Conservation (phyloP, 768 basidiomycete species). For the Termitomyces sp. region DNA sequence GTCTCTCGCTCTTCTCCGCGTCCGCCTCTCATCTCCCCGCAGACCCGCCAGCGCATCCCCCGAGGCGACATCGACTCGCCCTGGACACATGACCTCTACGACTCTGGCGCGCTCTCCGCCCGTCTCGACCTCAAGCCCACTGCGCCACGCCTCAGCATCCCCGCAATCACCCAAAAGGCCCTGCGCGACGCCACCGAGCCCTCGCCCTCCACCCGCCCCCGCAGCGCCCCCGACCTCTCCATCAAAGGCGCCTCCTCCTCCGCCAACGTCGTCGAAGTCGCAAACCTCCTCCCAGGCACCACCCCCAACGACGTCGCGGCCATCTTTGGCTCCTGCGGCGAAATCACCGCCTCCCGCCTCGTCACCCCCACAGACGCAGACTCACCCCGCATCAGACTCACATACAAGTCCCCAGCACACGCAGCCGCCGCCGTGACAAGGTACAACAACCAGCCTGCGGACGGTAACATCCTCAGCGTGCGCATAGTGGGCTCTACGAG, state of each 20-base stretch:
- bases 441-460: constrained; percentile 80
- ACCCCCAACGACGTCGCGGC: constrained; percentile 82
- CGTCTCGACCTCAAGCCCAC: constrained; percentile 46
- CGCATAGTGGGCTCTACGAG: constrained; percentile 53
- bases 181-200: constrained; percentile 52
- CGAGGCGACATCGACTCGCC: constrained; percentile 64
- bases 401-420: constrained; percentile 61
- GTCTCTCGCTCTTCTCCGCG: neutral
- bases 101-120: constrained; percentile 57
- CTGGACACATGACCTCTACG: constrained; percentile 75
- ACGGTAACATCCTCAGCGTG: constrained; percentile 72
- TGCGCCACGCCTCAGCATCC: constrained; percentile 50
- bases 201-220: neutral
- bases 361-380: constrained; percentile 24
- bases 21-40: constrained; percentile 18
- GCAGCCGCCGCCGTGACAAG: constrained; percentile 68
- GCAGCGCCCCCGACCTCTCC: constrained; percentile 28
- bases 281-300: constrained; percentile 71
- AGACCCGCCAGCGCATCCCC: constrained; percentile 53
- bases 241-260: constrained; percentile 68
- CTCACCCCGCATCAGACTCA: constrained; percentile 59
- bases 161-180: constrained; percentile 54
- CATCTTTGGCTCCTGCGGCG: constrained; percentile 80
- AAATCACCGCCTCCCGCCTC: constrained; percentile 49
- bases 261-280: constrained; percentile 73